A percentile compares a stretch with the other conserved stretches of the same genome.
Conservation (phyloP, 2,329 filamentous ascomycete genomes). For the Cladophialophora immunda region DNA sequence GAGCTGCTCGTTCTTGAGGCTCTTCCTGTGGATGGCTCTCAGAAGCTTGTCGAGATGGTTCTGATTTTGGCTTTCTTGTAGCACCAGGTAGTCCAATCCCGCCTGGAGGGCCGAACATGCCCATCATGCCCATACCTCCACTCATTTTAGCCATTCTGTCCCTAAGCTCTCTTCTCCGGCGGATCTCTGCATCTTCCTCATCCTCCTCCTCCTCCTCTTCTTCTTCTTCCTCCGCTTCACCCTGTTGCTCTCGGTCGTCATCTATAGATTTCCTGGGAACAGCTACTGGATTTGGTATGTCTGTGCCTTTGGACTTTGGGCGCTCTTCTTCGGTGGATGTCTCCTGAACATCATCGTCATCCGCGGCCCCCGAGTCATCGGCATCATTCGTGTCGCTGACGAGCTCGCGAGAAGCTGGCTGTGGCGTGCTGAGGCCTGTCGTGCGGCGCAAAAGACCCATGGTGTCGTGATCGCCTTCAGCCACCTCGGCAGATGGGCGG, state of each 20-base stretch:
- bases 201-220: slow-evolving; percentile 74
- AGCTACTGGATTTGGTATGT: slow-evolving; percentile 24
- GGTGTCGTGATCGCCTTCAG: slow-evolving; percentile 33
- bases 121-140: slow-evolving; percentile 94
- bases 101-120: slow-evolving; percentile 82
- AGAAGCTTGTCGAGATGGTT: slow-evolving; percentile 46
- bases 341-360: slow-evolving; percentile 69
- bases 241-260: slow-evolving; percentile 58
- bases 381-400: slow-evolving; percentile 71
- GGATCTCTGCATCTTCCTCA: slow-evolving; percentile 87
- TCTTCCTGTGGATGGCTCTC: slow-evolving; percentile 48
- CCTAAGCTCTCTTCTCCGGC: slow-evolving; percentile 84
- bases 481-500: slow-evolving; percentile 49
- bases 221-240: slow-evolving; percentile 59
- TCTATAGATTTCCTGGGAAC: slow-evolving; percentile 45
- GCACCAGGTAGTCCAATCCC: slow-evolving; percentile 66
- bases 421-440: slow-evolving; percentile 46
- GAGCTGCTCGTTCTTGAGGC: slow-evolving; percentile 48
- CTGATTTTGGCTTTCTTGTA: slow-evolving; percentile 59
- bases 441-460: slow-evolving; percentile 38
- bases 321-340: slow-evolving; percentile 73
- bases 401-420: slow-evolving; percentile 59
- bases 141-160: slow-evolving; percentile 99
- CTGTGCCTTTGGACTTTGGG: slow-evolving; percentile 65
- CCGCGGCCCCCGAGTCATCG: slow-evolving; percentile 70